These are phyloP conservation scores for Verruconis gallopava DNA, from an alignment of 2,329 filamentous ascomycete species.

Conservation along the genomic window DNA sequence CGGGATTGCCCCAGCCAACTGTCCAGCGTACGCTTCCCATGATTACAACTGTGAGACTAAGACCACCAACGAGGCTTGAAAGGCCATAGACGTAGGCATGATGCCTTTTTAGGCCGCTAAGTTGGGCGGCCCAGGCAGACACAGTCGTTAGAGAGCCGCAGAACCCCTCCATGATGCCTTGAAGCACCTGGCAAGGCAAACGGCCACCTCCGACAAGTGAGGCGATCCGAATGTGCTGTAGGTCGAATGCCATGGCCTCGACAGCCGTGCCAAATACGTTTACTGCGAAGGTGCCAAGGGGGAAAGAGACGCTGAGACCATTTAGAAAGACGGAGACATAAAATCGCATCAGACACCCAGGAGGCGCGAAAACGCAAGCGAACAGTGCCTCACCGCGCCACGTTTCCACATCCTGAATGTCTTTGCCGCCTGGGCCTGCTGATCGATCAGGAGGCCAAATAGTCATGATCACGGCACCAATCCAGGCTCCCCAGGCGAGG, in stretches of 20 bases:
- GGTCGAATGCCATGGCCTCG: slow-evolving; percentile 62
- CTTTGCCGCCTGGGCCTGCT: slow-evolving; percentile 25
- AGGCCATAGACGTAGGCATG: slow-evolving; percentile 20
- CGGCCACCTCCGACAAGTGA: slow-evolving; percentile 25
- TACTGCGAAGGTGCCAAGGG: slow-evolving; percentile 70
- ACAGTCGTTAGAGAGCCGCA: slow-evolving; percentile 54
- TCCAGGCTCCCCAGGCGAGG: slow-evolving; percentile 62
- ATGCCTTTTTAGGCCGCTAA: slow-evolving; percentile 35
- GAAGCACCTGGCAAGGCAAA: slow-evolving; percentile 53
- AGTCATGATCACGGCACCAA: slow-evolving; percentile 59
- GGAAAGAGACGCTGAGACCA: slow-evolving; percentile 51
- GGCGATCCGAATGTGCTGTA: slow-evolving; percentile 49
- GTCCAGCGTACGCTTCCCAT: slow-evolving; percentile 14
- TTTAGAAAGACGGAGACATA: slow-evolving; percentile 64
- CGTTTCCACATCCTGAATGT: slow-evolving; percentile 35
- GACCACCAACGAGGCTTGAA: slow-evolving; percentile 14
- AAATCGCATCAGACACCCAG: slow-evolving; percentile 65
- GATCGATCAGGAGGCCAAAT: slow-evolving; percentile 53
- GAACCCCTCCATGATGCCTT: slow-evolving; percentile 54
- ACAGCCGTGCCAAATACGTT: slow-evolving; percentile 68
- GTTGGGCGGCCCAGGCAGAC: slow-evolving; percentile 53
- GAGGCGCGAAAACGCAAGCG: slow-evolving; percentile 66
- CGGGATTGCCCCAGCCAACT: slow-evolving; percentile 2
- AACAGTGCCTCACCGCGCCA: slow-evolving; percentile 72
- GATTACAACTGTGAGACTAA: slow-evolving; percentile 14